phyloP scores from a whole-genome alignment of 495 filamentous ascomycete genomes.

The Penicillium soppii region DNA sequence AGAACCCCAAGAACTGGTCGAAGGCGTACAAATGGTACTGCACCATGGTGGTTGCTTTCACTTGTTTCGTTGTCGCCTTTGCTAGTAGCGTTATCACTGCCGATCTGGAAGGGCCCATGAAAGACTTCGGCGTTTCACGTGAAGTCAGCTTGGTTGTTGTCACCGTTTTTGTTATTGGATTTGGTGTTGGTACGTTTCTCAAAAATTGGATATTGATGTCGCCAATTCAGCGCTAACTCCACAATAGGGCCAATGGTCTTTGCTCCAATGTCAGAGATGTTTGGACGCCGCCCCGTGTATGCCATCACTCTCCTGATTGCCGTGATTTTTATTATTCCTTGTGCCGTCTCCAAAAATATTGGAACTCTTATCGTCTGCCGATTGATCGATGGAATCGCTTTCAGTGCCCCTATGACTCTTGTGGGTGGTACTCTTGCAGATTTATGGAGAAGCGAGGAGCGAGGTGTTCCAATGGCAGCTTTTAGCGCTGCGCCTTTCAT shows the following conservation, averaged over 20 bases:
- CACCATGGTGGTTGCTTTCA: conserved; percentile 56
- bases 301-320: conserved; percentile 54
- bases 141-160: conserved; percentile 68
- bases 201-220: neutral
- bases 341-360: conserved; percentile 72
- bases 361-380: conserved; percentile 70
- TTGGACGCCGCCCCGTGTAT: conserved; percentile 69
- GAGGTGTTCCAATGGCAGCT: conserved; percentile 83
- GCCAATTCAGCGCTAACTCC: conserved; percentile 11
- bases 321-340: conserved; percentile 75
- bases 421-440: conserved; percentile 81
- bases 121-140: conserved; percentile 60
- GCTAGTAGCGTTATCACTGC: conserved; percentile 64
- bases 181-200: conserved; percentile 61
- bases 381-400: conserved; percentile 75
- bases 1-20: conserved; percentile 63
- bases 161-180: conserved; percentile 76
- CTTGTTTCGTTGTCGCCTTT: conserved; percentile 69
- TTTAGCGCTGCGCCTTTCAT: conserved; percentile 79
- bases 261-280: conserved; percentile 72
- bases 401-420: conserved; percentile 80
- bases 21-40: conserved; percentile 63
- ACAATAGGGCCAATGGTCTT: conserved; percentile 69
- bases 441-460: conserved; percentile 76
- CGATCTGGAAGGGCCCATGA: conserved; percentile 57